phyloP scores from a whole-genome alignment of 2,329 filamentous ascomycete genomes.

The Penicillium oxalicum region DNA sequence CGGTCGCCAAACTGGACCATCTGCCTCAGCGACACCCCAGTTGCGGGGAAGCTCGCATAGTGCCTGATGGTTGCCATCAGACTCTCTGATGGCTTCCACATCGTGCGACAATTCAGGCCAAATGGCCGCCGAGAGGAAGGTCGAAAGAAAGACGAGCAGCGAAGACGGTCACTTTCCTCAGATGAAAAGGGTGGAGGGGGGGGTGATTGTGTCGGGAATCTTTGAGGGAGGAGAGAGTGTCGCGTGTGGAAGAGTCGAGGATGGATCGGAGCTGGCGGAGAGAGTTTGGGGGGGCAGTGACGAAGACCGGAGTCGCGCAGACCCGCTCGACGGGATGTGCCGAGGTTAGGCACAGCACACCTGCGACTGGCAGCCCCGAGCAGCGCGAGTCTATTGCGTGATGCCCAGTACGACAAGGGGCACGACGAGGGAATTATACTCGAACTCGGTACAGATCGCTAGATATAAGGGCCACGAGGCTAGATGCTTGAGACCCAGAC shows the following conservation, averaged over 20 bases:
- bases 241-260: conserved; percentile 3
- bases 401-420: too few species aligned
- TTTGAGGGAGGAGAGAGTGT: conserved; percentile 4
- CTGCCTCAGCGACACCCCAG: conserved; percentile 90
- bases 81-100: conserved; percentile 89
- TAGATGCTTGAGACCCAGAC: too few species aligned
- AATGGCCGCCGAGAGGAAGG: conserved; percentile 19
- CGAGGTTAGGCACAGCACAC: conserved; percentile 20
- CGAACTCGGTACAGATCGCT: too few species aligned
- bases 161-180: not conserved
- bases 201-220: not conserved
- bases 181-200: not conserved
- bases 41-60: conserved; percentile 94
- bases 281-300: conserved; percentile 6
- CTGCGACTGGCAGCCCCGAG: not conserved
- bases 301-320: conserved; percentile 10
- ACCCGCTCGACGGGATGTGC: conserved; percentile 8
- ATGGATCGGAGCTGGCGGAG: not conserved
- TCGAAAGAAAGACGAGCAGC: conserved; percentile 1
- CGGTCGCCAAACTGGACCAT: conserved; percentile 99
- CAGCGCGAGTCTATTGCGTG: too few species aligned
- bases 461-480: too few species aligned
- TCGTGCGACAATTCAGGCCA: conserved; percentile 40
- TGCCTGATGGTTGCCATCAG: conserved; percentile 97
- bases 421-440: too few species aligned